A percentile compares a stretch with the other conserved stretches of the same genome.
Evolutionary conservation across 768 basidiomycete genomes (phyloP).

Genomic region (Tephrocybe sp.): DNA sequence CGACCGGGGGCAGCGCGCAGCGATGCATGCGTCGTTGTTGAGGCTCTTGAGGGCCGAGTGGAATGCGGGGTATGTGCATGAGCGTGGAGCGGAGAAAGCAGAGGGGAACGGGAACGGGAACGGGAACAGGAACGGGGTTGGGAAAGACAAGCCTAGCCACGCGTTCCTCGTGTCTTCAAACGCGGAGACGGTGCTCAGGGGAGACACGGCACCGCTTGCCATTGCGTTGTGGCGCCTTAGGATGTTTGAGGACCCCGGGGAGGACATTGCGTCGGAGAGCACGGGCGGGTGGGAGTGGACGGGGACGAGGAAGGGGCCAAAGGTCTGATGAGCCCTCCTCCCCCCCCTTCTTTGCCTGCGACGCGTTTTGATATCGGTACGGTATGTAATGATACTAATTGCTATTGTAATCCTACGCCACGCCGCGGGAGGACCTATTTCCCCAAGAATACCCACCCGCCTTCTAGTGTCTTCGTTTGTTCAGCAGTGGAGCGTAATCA

Average conservation of each 20-base stretch:
- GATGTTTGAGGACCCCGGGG: slow-evolving; percentile 70
- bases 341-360: no score
- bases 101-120: no score
- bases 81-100: neutral
- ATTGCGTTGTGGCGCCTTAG: slow-evolving; percentile 78
- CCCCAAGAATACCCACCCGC: no score
- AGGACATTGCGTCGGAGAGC: slow-evolving; percentile 29
- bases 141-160: slow-evolving; percentile 41
- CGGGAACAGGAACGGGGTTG: no score
- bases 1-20: slow-evolving; percentile 55
- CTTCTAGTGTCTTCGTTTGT: no score
- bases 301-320: neutral
- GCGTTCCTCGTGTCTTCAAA: slow-evolving; percentile 68
- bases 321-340: neutral
- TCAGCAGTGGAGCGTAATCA: no score
- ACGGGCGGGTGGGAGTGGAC: slow-evolving; percentile 16
- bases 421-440: no score
- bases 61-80: slow-evolving; percentile 14
- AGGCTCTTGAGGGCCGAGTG: slow-evolving; percentile 51
- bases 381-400: no score
- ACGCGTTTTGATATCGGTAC: no score
- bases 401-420: no score
- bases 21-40: slow-evolving; percentile 49
- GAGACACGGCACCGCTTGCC: slow-evolving; percentile 63
- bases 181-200: slow-evolving; percentile 44